These are phyloP conservation scores for Lactarius vividus DNA, from an alignment of 768 basidiomycete species.

Conservation along the genomic window DNA sequence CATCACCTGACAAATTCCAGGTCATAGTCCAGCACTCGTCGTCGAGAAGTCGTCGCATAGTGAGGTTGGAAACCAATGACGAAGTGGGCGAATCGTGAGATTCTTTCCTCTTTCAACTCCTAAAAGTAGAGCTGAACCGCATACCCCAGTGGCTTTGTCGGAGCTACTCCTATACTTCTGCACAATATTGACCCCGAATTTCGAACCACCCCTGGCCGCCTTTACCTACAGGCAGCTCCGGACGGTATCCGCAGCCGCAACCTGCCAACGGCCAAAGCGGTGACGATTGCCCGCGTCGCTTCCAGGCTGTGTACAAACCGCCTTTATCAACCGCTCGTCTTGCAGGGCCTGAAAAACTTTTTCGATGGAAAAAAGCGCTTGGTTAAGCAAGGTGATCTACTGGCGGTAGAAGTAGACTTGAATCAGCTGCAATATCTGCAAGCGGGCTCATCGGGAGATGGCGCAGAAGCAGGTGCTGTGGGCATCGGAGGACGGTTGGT, in stretches of 20 bases:
- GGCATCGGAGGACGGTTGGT: constrained; percentile 11
- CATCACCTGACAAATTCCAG: constrained; percentile 37
- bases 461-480: constrained; percentile 9
- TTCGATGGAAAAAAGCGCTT: constrained; percentile 56
- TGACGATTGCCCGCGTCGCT: constrained; percentile 79
- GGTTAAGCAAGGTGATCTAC: constrained; percentile 70
- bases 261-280: constrained; percentile 62
- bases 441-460: constrained; percentile 5
- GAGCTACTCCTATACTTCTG: constrained; percentile 51
- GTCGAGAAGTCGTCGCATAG: constrained; percentile 44
- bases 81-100: constrained; percentile 38
- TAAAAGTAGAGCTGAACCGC: neutral
- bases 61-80: constrained; percentile 56
- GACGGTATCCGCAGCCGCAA: constrained; percentile 57
- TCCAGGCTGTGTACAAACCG: constrained; percentile 69
- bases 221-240: constrained; percentile 49
- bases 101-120: neutral
- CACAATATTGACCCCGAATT: constrained; percentile 47
- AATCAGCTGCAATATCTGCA: constrained; percentile 36
- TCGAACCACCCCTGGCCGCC: constrained; percentile 31
- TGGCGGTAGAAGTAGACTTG: constrained; percentile 62
- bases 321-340: constrained; percentile 57
- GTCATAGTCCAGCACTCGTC: constrained; percentile 40
- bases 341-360: constrained; percentile 59
- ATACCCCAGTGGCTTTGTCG: constrained; percentile 38